A percentile compares a stretch with the other conserved stretches of the same genome.
Evolutionary conservation across 345 rosid species (phyloP).

Genomic region (Kandelia obovata): DNA sequence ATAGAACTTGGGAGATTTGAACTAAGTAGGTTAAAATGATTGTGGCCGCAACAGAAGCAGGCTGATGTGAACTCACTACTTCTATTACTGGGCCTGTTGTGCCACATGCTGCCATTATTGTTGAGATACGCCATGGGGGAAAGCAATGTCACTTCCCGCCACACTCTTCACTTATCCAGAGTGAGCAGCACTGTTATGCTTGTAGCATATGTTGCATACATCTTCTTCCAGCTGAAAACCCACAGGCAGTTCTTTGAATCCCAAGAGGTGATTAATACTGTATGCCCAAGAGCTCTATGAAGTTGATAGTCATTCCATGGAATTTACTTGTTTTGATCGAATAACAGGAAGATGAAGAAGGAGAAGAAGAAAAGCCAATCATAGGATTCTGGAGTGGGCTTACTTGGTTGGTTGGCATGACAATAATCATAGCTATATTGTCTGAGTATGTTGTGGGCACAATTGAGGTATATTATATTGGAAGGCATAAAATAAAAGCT

Average conservation of each 20-base stretch:
- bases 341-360: constrained; percentile 48
- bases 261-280: constrained; percentile 37
- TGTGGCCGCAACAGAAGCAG: constrained; percentile 54
- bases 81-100: constrained; percentile 65
- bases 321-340: background rate
- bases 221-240: constrained; percentile 81
- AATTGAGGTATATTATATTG: constrained; percentile 54
- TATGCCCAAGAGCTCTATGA: background rate
- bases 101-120: constrained; percentile 73
- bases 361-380: constrained; percentile 60
- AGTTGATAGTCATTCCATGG: background rate
- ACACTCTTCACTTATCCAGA: constrained; percentile 61
- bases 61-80: constrained; percentile 78
- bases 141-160: constrained; percentile 21
- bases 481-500: background rate
- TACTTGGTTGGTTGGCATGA: constrained; percentile 74
- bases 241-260: constrained; percentile 59
- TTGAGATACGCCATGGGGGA: constrained; percentile 41
- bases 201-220: constrained; percentile 65
- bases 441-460: constrained; percentile 90
- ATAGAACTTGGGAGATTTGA: background rate
- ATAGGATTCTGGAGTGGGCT: constrained; percentile 83
- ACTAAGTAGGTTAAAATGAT: background rate
- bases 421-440: constrained; percentile 64
- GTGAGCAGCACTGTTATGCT: constrained; percentile 84